phyloP scores from a whole-genome alignment of 768 basidiomycete genomes.

The Podaxis sp. region DNA sequence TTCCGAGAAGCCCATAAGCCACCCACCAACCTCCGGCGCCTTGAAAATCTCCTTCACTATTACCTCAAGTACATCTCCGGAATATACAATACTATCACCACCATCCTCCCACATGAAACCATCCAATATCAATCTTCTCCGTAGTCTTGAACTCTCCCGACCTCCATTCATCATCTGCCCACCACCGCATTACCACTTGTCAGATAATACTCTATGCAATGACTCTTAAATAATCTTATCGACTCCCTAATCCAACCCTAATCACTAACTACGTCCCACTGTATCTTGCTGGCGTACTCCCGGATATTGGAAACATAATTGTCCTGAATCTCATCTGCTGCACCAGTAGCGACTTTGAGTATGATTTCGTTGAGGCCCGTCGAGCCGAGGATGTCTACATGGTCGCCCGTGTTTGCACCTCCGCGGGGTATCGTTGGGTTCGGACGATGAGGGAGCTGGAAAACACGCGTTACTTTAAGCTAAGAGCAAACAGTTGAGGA shows the following conservation, averaged over 20 bases:
- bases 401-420: constrained; percentile 89
- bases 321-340: constrained; percentile 69
- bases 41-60: constrained; percentile 24
- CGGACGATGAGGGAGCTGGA: constrained; percentile 79
- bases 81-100: constrained; percentile 19
- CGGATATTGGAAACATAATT: constrained; percentile 74
- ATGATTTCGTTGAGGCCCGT: constrained; percentile 87
- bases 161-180: background rate
- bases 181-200: background rate
- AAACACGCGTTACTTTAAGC: background rate
- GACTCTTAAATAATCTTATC: background rate
- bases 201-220: background rate
- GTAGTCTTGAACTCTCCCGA: background rate
- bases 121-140: background rate
- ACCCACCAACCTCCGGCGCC: constrained; percentile 14
- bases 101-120: constrained; percentile 2
- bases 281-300: constrained; percentile 69
- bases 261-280: constrained; percentile 75
- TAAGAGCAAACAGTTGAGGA: background rate
- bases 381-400: constrained; percentile 83
- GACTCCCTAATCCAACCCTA: background rate
- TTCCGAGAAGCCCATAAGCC: constrained; percentile 21
- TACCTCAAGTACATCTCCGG: constrained; percentile 24
- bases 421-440: constrained; percentile 74
- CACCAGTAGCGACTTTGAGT: constrained; percentile 85